Percentiles rank a stretch among this genome's conserved stretches.
These are phyloP conservation scores for Trichosporon sp. DNA, from an alignment of 1,284 basidiomycete species.

Conservation along the genomic window DNA sequence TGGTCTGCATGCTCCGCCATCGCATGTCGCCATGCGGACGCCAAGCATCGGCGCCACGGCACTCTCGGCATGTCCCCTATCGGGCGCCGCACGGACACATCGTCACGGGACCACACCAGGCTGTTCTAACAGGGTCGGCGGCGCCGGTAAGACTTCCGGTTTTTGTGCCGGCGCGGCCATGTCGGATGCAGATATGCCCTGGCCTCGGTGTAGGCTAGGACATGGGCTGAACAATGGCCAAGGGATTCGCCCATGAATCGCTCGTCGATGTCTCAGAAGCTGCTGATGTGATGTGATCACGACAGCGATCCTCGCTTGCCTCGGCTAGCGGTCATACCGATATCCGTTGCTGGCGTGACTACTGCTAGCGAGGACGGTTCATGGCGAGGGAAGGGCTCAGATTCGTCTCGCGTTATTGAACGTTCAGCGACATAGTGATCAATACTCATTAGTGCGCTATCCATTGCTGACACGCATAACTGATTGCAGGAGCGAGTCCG, in stretches of 20 bases:
- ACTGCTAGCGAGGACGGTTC: too few relatives aligned
- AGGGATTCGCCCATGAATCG: neutral
- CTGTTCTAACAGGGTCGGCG: neutral
- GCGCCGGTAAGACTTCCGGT: neutral
- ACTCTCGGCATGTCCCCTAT: neutral
- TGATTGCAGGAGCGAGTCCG: too few relatives aligned
- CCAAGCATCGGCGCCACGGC: too few relatives aligned
- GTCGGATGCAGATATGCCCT: neutral
- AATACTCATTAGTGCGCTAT: too few relatives aligned
- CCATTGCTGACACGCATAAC: too few relatives aligned
- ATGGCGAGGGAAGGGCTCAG: too few relatives aligned
- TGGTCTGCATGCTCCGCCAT: too few relatives aligned
- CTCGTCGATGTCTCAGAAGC: neutral
- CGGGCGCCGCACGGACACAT: neutral
- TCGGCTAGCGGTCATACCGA: too few relatives aligned
- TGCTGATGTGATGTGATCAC: neutral
- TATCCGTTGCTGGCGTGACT: too few relatives aligned
- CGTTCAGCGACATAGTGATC: too few relatives aligned
- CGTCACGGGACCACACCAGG: neutral
- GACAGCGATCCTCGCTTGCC: too few relatives aligned
- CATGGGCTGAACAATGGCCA: neutral
- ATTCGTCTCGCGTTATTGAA: neutral
- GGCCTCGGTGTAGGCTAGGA: neutral
- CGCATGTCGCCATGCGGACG: too few relatives aligned
- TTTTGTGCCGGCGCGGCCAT: neutral